Evolutionary conservation across 1,284 basidiomycete genomes (phyloP).

Genomic region (Boletus holoroseus): DNA sequence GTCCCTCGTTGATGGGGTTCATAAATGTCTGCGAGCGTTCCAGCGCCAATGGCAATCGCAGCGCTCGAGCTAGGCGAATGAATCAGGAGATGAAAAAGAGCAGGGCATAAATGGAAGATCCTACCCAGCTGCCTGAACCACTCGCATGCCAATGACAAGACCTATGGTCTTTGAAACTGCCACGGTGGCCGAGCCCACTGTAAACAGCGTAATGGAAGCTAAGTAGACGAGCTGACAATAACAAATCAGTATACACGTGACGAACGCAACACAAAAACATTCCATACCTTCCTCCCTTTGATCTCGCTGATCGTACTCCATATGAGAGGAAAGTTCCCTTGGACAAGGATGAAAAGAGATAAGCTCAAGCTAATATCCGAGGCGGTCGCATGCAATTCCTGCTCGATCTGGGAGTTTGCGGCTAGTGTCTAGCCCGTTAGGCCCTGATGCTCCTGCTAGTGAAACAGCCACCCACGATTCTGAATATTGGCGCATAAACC

Average conservation of each 20-base stretch:
- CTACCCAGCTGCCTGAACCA: constrained; percentile 61
- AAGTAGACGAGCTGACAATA: constrained; percentile 58
- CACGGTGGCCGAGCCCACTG: constrained; percentile 58
- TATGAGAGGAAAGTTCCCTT: constrained; percentile 60
- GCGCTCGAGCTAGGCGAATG: constrained; percentile 55
- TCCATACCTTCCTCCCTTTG: constrained; percentile 67
- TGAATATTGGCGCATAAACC: constrained; percentile 67
- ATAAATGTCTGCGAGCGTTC: constrained; percentile 78
- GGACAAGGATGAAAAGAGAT: constrained; percentile 73
- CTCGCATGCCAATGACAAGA: constrained; percentile 69
- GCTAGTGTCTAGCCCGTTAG: constrained; percentile 35
- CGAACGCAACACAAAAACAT: neutral
- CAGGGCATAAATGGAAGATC: constrained; percentile 9
- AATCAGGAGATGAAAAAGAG: neutral
- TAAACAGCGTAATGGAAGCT: constrained; percentile 55
- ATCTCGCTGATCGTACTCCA: constrained; percentile 78
- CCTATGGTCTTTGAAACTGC: constrained; percentile 59
- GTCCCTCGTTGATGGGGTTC: constrained; percentile 74
- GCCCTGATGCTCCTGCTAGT: constrained; percentile 9
- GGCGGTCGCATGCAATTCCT: constrained; percentile 59
- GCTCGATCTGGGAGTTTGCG: constrained; percentile 65
- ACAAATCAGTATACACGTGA: neutral
- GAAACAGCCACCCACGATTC: constrained; percentile 46
- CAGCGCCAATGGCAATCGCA: constrained; percentile 74
- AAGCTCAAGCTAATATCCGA: constrained; percentile 70